Base-by-base conservation (phyloP, 768 basidiomycete species). In the Mycena haematopus region DNA sequence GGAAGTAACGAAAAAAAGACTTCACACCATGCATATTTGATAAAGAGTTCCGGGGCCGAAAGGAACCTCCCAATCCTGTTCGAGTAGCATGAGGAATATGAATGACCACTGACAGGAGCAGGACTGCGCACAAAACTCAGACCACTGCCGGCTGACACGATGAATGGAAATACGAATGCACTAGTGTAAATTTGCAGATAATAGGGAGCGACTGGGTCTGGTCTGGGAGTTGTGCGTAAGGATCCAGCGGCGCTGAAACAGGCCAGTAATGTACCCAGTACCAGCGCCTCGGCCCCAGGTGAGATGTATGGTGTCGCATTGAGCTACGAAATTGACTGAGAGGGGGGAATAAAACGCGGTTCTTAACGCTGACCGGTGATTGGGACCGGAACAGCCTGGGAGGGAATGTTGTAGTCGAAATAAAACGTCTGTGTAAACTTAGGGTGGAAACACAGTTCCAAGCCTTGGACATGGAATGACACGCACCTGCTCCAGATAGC, bases 1-100 rank as follows among this genome's bases (percentile, higher is more conserved):
- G 29, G 29, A 31, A 9, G 29, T 38, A 17, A 24, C 31, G n/a
- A 24, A 31, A 50, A 19, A 33, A 0, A 25, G 40, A 27, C 36
- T n/a, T 25, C 77, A 53, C 44, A 86, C 86, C 86, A 89, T 88
- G 77, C 87, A 89, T 67, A 86, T 84, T 77, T 88, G 86, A 71
- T 86, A 89, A 72, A 79, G 75, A 29, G 87, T 87, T 7, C 82
- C 86, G 1, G 86, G 86, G 5, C 76, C 72, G 65, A 85, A 89
- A 2, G 87, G 86, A 36, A 88, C 84, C 24, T 75, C 69, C 81
- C 83, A 87, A 66, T 87, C 81, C 86, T 87, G 65, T 29, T 31
- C 31, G 0, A 22, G 19, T 10, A 6, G 11, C 15, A 3, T 51
- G 36, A 36, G 9, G 17, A 50, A 56, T 35, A 29, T 6, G 24